Evolutionary conservation across 192 early-diverging fungal species (phyloP).

Genomic region (Backusella psychrophila): DNA sequence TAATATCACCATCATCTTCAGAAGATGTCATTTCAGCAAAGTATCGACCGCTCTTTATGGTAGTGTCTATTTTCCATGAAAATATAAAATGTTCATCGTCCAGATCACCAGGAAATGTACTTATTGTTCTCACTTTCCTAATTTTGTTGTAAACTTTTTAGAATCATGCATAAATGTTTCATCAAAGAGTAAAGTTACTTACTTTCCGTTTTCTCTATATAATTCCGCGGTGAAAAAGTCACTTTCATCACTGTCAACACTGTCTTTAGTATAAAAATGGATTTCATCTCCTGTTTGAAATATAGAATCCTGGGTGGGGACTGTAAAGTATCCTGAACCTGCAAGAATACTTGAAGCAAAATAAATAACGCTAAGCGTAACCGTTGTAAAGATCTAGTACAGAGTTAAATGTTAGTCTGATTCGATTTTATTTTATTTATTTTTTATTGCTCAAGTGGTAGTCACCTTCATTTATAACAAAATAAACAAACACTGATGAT

Average conservation of each 20-base stretch:
- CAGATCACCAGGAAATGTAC: background rate
- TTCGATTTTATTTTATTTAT: background rate
- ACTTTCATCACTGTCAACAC: background rate
- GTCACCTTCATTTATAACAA: background rate
- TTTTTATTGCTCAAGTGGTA: background rate
- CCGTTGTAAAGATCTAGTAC: background rate
- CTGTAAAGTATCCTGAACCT: constrained; percentile 4
- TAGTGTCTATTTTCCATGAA: background rate
- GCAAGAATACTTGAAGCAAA: background rate
- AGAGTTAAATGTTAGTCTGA: background rate
- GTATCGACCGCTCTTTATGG: background rate
- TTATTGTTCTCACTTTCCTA: constrained; percentile 7
- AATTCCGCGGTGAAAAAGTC: background rate
- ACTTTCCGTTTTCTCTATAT: constrained; percentile 1
- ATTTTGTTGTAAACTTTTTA: background rate
- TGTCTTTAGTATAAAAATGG: background rate
- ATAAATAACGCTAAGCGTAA: background rate
- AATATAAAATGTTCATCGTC: constrained; percentile 5
- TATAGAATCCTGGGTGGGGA: background rate
- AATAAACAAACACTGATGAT: background rate
- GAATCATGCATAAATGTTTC: background rate
- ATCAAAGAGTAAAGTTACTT: background rate
- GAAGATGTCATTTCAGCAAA: constrained; percentile 1
- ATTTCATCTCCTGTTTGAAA: constrained; percentile 4
- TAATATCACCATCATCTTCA: background rate